Evolutionary conservation across 2,329 filamentous ascomycete genomes (phyloP).

Genomic region (Pseudogymnoascus sp.): DNA sequence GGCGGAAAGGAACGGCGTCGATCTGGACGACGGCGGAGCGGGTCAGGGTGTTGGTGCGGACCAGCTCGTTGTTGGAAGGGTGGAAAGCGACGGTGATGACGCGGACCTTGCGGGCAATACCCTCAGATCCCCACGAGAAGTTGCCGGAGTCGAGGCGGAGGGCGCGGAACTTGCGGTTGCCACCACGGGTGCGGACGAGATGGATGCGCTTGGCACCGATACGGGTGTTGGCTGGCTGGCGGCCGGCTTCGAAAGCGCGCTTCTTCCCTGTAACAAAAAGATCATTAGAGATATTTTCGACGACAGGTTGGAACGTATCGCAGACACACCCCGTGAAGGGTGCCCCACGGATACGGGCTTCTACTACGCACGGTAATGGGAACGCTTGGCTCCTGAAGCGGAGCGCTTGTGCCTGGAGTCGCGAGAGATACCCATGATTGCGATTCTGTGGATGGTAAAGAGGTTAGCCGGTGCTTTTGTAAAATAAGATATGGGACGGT

Average conservation of each 20-base stretch:
- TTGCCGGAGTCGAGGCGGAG: conserved; percentile 98
- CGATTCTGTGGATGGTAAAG: conserved; percentile 46
- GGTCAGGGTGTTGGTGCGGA: conserved; percentile 99
- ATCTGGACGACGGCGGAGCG: conserved; percentile 98
- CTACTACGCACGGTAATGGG: conserved; percentile 75
- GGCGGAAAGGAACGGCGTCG: conserved; percentile 96
- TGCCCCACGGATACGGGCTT: conserved; percentile 54
- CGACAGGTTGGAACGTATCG: conserved; percentile 64
- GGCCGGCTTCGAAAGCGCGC: conserved; percentile 98
- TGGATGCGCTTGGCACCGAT: conserved; percentile 96
- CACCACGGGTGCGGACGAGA: conserved; percentile 92
- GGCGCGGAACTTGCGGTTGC: conserved; percentile 99
- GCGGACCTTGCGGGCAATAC: conserved; percentile 96
- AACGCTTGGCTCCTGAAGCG: conserved; percentile 95
- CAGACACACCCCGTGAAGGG: conserved; percentile 19
- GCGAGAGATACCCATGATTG: conserved; percentile 99
- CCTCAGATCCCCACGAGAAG: conserved; percentile 99
- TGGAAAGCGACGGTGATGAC: conserved; percentile 98
- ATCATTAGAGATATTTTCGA: conserved; percentile 36
- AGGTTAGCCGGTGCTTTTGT: conserved; percentile 21
- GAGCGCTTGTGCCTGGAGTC: conserved; percentile 99
- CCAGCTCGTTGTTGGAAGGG: conserved; percentile 99
- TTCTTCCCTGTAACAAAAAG: conserved; percentile 64
- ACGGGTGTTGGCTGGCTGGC: conserved; percentile 98
- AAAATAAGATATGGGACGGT: not conserved